These are phyloP conservation scores for Aspergillus aculeatinus DNA, from an alignment of 2,329 filamentous ascomycete species.

Conservation along the genomic window DNA sequence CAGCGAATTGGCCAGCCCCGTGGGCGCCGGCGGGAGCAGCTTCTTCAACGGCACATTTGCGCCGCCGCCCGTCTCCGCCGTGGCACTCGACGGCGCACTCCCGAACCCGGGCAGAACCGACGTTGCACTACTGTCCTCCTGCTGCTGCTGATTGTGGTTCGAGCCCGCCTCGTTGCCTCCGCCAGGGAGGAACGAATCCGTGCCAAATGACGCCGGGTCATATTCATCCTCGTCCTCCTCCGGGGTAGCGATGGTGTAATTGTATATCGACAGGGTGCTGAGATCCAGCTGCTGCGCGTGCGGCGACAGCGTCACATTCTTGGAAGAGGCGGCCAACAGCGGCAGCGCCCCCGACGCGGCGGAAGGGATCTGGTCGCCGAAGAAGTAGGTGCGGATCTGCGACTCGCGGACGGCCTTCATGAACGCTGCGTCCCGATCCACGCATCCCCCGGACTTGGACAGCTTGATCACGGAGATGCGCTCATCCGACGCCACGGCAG, in stretches of 20 bases:
- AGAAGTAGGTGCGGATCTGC: slow-evolving; percentile 90
- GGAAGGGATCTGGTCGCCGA: slow-evolving; percentile 62
- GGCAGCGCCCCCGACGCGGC: slow-evolving; percentile 37
- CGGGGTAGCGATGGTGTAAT: slow-evolving; percentile 58
- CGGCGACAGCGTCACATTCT: slow-evolving; percentile 74
- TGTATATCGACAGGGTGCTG: slow-evolving; percentile 70
- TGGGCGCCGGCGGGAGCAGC: slow-evolving; percentile 60
- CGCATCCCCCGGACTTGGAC: slow-evolving; percentile 81
- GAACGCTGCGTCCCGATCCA: slow-evolving; percentile 70
- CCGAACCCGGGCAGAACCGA: slow-evolving; percentile 25
- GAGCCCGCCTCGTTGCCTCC: slow-evolving; percentile 28
- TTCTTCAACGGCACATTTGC: slow-evolving; percentile 53
- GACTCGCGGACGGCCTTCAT: slow-evolving; percentile 72
- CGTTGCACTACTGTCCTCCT: slow-evolving; percentile 20
- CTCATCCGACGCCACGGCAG: slow-evolving; percentile 57
- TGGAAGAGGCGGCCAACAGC: slow-evolving; percentile 35
- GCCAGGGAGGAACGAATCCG: slow-evolving; percentile 38
- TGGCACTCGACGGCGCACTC: slow-evolving; percentile 18
- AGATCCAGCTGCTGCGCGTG: slow-evolving; percentile 84
- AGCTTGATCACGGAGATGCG: slow-evolving; percentile 73
- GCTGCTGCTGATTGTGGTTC: slow-evolving; percentile 11
- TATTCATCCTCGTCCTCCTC: slow-evolving; percentile 53
- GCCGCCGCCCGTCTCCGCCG: slow-evolving; percentile 17
- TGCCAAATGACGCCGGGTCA: slow-evolving; percentile 34
- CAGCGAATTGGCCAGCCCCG: slow-evolving; percentile 71